Conservation (phyloP, 140 eudicot species). For the Bidens hawaiensis region DNA sequence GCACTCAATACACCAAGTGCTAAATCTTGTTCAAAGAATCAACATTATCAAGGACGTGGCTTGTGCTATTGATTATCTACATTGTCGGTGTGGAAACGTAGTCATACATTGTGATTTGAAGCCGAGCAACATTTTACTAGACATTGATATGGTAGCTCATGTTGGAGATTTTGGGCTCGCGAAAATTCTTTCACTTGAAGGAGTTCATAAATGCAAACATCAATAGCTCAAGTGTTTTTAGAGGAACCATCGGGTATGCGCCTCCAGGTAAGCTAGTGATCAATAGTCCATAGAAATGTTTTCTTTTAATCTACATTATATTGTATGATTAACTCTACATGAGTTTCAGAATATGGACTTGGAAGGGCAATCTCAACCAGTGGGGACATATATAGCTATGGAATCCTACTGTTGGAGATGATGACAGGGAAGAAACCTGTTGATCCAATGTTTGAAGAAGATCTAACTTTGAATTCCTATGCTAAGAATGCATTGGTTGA, state of each 20-base stretch:
- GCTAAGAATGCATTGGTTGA: conserved; percentile 24
- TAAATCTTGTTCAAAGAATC: conserved; percentile 24
- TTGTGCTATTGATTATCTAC: too few species aligned
- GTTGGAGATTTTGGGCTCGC: conserved; percentile 44
- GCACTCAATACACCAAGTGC: conserved; percentile 4
- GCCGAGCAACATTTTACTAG: too few species aligned
- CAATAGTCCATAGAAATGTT: background rate
- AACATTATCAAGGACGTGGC: too few species aligned
- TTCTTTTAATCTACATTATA: background rate
- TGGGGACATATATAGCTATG: too few species aligned
- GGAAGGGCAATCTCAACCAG: too few species aligned
- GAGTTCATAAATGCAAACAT: background rate
- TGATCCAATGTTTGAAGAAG: conserved; percentile 26
- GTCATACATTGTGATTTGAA: too few species aligned
- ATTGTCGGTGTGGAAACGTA: too few species aligned
- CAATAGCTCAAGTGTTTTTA: conserved; percentile 30
- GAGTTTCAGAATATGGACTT: conserved; percentile 27
- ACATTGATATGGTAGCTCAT: too few species aligned
- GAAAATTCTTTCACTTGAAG: conserved; percentile 18
- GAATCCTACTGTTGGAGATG: too few species aligned
- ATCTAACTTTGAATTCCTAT: conserved; percentile 19
- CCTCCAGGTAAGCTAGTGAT: conserved; percentile 30
- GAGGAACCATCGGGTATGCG: too few species aligned
- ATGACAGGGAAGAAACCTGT: too few species aligned
- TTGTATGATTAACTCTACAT: background rate